These are phyloP conservation scores for Colletotrichum coccodes DNA, from an alignment of 2,329 filamentous ascomycete species.

Conservation along the genomic window DNA sequence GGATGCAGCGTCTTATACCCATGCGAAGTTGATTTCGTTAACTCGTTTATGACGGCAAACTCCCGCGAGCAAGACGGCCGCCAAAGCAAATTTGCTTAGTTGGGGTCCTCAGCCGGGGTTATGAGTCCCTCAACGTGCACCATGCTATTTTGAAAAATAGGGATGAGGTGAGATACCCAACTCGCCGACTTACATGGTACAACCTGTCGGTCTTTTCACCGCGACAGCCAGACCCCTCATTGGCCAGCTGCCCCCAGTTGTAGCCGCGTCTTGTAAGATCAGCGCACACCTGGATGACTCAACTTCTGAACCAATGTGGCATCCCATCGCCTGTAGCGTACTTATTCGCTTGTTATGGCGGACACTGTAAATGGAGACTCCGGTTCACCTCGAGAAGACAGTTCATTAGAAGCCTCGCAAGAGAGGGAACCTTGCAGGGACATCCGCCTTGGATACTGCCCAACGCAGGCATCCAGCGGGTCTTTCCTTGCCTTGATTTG, in stretches of 20 bases:
- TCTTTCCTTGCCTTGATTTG: background rate
- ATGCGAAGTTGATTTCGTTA: background rate
- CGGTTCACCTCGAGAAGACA: background rate
- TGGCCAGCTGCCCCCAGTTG: slow-evolving; percentile 16
- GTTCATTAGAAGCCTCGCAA: background rate
- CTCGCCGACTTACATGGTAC: slow-evolving; percentile 22
- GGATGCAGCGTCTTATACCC: slow-evolving; percentile 19
- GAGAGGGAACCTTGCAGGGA: background rate
- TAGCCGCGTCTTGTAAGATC: slow-evolving; percentile 7
- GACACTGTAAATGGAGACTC: background rate
- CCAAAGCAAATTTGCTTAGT: slow-evolving; percentile 1
- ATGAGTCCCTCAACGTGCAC: background rate
- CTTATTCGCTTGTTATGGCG: background rate
- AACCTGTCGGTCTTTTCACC: slow-evolving; percentile 14
- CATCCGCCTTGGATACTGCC: background rate
- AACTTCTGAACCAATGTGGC: slow-evolving; percentile 1
- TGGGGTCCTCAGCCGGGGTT: background rate
- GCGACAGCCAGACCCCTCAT: slow-evolving; percentile 7
- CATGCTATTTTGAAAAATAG: background rate
- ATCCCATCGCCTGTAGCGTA: slow-evolving; percentile 14
- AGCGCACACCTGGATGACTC: slow-evolving; percentile 22
- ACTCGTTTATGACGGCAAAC: slow-evolving; percentile 1
- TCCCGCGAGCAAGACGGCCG: background rate
- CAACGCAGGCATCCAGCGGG: slow-evolving; percentile 10
- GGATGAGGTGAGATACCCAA: slow-evolving; percentile 16